These are phyloP conservation scores for Massariosphaeria phaeospora DNA, from an alignment of 495 filamentous ascomycete species.

Conservation along the genomic window DNA sequence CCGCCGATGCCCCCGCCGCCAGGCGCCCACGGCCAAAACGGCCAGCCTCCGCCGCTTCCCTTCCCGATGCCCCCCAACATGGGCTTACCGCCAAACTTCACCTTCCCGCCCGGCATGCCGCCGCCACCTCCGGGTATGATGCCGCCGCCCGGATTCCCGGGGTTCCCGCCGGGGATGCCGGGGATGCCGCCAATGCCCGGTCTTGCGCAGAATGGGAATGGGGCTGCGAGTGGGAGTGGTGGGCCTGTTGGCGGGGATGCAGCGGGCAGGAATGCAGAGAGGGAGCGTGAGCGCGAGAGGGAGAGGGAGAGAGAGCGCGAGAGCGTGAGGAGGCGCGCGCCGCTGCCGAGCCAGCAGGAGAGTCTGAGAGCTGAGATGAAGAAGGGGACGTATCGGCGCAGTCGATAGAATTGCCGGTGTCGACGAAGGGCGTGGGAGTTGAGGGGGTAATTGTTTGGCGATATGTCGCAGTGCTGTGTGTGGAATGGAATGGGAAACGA, in stretches of 20 bases:
- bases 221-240: conserved; percentile 37
- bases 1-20: conserved; percentile 46
- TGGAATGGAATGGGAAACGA: too few species aligned
- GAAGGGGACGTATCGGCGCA: conserved; percentile 51
- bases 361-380: conserved; percentile 71
- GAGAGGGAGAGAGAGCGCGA: conserved; percentile 27
- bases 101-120: conserved; percentile 20
- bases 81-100: conserved; percentile 18
- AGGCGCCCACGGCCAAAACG: conserved; percentile 24
- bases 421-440: too few species aligned
- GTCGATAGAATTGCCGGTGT: not conserved
- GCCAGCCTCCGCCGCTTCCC: conserved; percentile 28
- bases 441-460: too few species aligned
- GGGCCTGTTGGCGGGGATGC: conserved; percentile 18
- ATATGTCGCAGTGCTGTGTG: too few species aligned
- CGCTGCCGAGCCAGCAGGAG: conserved; percentile 77
- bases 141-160: conserved; percentile 31
- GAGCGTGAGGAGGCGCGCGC: conserved; percentile 50
- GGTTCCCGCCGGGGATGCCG: conserved; percentile 20
- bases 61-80: conserved; percentile 12
- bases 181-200: conserved; percentile 24
- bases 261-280: not conserved
- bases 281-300: conserved; percentile 21
- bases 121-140: conserved; percentile 23
- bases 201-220: conserved; percentile 39